Evolutionary conservation across 257 asterid genomes (phyloP).

Genomic region (Datura wrightii): DNA sequence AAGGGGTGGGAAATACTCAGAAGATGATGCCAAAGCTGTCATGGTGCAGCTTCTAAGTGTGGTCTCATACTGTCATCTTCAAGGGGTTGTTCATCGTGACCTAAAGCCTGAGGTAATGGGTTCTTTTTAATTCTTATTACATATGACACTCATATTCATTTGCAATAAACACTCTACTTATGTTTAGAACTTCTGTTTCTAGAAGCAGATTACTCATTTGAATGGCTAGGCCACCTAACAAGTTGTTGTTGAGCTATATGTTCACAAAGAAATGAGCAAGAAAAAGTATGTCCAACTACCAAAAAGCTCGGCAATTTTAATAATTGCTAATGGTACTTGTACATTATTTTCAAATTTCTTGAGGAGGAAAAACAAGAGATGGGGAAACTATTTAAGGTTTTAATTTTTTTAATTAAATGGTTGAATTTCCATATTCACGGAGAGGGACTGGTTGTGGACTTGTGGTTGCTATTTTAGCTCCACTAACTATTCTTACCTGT

Average conservation of each 20-base stretch:
- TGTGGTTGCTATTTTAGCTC: background rate
- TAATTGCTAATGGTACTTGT: background rate
- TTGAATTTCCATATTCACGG: background rate
- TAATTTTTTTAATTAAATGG: background rate
- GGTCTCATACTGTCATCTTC: constrained; percentile 84
- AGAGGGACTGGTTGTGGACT: background rate
- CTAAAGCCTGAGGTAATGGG: constrained; percentile 67
- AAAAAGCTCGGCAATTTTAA: background rate
- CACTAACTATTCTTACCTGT: background rate
- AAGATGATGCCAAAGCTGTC: constrained; percentile 69
- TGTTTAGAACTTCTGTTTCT: constrained; percentile 2
- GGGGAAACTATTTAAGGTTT: background rate
- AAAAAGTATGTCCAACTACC: background rate
- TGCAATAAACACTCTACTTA: constrained; percentile 23
- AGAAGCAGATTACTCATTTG: constrained; percentile 1
- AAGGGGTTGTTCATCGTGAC: constrained; percentile 85
- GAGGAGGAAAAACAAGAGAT: background rate
- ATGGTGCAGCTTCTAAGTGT: constrained; percentile 69
- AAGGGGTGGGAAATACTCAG: constrained; percentile 78
- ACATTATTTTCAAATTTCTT: background rate
- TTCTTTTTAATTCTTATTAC: background rate
- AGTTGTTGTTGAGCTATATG: background rate
- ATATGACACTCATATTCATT: background rate
- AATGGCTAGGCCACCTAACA: background rate
- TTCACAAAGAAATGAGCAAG: background rate